phyloP scores from a whole-genome alignment of 1,139 yeast species.

The Suhomyces choctaworum region DNA sequence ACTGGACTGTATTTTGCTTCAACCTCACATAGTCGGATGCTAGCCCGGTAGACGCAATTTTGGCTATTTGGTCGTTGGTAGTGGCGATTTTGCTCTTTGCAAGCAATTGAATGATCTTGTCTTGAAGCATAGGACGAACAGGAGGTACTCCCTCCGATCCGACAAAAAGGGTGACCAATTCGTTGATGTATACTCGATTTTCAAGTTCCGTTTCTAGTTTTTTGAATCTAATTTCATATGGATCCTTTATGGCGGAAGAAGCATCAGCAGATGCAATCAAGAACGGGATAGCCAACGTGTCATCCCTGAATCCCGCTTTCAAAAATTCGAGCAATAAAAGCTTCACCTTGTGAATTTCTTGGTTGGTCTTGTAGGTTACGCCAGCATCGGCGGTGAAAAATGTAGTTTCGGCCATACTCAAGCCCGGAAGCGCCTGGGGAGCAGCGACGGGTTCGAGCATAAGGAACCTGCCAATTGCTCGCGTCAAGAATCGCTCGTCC shows the following conservation, averaged over 20 bases:
- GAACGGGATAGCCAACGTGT: constrained; percentile 41
- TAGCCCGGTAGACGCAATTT: constrained; percentile 57
- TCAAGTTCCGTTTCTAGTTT: constrained; percentile 57
- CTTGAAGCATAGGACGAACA: constrained; percentile 56
- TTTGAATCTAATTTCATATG: constrained; percentile 52
- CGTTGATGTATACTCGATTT: constrained; percentile 40
- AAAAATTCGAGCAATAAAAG: constrained; percentile 33
- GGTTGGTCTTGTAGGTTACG: constrained; percentile 49
- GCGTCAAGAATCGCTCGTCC: constrained; percentile 46
- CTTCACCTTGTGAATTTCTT: constrained; percentile 51
- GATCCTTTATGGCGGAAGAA: constrained; percentile 52
- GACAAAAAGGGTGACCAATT: constrained; percentile 45
- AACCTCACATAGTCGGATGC: constrained; percentile 49
- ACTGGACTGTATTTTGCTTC: constrained; percentile 55
- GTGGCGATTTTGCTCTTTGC: constrained; percentile 56
- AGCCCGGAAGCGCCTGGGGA: constrained; percentile 55
- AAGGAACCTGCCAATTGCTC: constrained; percentile 55
- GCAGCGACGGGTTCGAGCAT: constrained; percentile 48
- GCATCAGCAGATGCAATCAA: constrained; percentile 68
- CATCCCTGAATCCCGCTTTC: constrained; percentile 42
- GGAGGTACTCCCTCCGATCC: constrained; percentile 51
- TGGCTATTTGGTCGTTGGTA: constrained; percentile 33
- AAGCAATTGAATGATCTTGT: constrained; percentile 54
- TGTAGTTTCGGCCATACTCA: constrained; percentile 52
- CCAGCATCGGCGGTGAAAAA: constrained; percentile 73